Conservation (phyloP, 805 yeast genomes). For the Starmerella potacharoeniae region DNA sequence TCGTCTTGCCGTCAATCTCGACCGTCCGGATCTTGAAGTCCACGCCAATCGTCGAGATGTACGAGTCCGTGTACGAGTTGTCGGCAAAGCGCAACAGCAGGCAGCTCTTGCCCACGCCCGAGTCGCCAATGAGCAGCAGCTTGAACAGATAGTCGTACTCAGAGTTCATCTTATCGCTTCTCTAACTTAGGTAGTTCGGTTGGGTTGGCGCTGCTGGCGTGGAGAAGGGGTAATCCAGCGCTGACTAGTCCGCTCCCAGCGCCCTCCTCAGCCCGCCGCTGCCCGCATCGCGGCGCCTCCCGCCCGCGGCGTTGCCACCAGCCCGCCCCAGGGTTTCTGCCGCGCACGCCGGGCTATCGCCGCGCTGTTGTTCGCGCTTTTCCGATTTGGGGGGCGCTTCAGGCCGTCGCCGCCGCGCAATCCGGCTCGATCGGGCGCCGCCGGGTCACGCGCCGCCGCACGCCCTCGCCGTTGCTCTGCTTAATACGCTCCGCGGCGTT, state of each 20-base stretch:
- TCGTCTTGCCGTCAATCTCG: constrained; percentile 92
- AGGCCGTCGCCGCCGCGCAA: not conserved
- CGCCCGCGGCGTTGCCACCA: not conserved
- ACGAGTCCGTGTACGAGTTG: constrained; percentile 92
- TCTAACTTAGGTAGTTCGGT: not conserved
- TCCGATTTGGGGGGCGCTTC: not conserved
- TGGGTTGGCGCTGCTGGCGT: not conserved
- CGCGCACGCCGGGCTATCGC: too few species aligned
- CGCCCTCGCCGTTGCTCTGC: too few species aligned
- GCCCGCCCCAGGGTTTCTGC: not conserved
- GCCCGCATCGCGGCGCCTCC: not conserved
- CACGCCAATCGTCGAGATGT: constrained; percentile 95
- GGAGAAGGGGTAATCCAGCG: not conserved
- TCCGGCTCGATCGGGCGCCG: too few species aligned
- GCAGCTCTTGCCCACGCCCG: constrained; percentile 98
- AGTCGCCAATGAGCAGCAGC: constrained; percentile 89
- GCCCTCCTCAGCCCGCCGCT: not conserved
- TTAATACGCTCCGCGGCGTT: too few species aligned
- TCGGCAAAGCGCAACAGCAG: constrained; percentile 90
- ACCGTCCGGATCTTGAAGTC: constrained; percentile 61
- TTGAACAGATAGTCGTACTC: constrained; percentile 95
- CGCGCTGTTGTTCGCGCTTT: too few species aligned
- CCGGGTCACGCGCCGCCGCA: too few species aligned
- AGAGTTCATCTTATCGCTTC: constrained; percentile 29
- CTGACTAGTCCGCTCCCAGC: not conserved